Evolutionary conservation across 768 basidiomycete species (phyloP).

Genomic region (Lentinula lateritia): DNA sequence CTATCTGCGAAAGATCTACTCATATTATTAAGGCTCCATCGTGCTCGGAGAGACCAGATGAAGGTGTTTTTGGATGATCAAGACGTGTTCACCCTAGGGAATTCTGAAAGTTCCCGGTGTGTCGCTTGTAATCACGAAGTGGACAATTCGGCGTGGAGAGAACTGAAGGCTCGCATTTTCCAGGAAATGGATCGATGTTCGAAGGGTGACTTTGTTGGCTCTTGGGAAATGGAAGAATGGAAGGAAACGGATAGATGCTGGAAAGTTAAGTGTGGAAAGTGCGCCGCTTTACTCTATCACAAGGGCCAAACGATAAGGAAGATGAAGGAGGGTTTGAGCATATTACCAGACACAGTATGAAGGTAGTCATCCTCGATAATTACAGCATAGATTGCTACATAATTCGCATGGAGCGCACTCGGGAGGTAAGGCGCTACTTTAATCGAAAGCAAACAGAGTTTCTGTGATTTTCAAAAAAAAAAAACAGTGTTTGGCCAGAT

Average conservation of each 20-base stretch:
- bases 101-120: conserved; percentile 24
- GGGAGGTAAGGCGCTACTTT: no score
- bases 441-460: no score
- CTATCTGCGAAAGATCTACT: conserved; percentile 30
- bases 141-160: conserved; percentile 33
- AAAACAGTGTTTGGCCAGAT: no score
- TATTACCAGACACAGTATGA: background rate
- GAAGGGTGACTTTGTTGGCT: conserved; percentile 29
- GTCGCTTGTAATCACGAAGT: conserved; percentile 25
- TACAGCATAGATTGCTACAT: no score
- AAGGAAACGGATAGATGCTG: conserved; percentile 34
- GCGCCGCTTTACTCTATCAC: background rate
- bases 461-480: no score
- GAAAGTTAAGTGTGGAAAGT: conserved; percentile 8
- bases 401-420: no score
- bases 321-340: background rate
- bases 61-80: conserved; percentile 28
- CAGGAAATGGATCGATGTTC: conserved; percentile 34
- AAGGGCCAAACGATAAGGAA: background rate
- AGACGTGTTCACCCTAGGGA: conserved; percentile 32
- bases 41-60: conserved; percentile 32
- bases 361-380: background rate
- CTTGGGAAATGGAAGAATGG: conserved; percentile 38
- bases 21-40: conserved; percentile 34
- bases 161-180: conserved; percentile 32